Percentiles rank a stretch among this genome's conserved stretches.
phyloP scores from a whole-genome alignment of 2,329 filamentous ascomycete genomes.

The Didymella exigua region DNA sequence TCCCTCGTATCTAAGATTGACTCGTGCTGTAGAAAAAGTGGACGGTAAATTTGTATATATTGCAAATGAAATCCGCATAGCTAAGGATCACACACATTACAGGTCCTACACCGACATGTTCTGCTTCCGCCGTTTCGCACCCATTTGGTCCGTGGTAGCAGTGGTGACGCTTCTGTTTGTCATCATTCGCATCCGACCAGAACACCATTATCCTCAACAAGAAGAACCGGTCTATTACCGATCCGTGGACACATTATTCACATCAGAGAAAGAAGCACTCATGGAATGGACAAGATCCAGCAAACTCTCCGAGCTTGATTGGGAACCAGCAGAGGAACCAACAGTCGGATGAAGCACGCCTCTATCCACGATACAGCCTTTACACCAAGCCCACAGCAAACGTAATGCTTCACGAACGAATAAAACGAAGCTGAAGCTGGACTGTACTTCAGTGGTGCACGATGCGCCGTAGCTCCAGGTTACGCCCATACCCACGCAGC shows the following conservation, averaged over 20 bases:
- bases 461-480: neutral
- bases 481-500: neutral
- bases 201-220: constrained; percentile 7
- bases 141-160: constrained; percentile 12
- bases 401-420: neutral
- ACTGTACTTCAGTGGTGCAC: neutral
- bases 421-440: neutral
- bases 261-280: constrained; percentile 12
- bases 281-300: constrained; percentile 13
- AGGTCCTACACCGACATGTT: constrained; percentile 4
- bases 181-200: constrained; percentile 3
- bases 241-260: constrained; percentile 13
- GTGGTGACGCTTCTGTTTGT: constrained; percentile 11
- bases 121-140: constrained; percentile 15
- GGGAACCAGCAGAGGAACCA: neutral
- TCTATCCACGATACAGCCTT: neutral
- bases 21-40: constrained; percentile 16
- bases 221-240: constrained; percentile 12
- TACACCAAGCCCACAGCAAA: neutral
- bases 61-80: neutral
- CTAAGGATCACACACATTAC: neutral
- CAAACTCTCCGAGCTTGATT: constrained; percentile 6
- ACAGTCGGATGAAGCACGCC: constrained; percentile 2
- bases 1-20: constrained; percentile 15
- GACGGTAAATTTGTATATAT: constrained; percentile 19